Evolutionary conservation across 179 eudicot species (phyloP).

Genomic region (Patellifolia procumbens): DNA sequence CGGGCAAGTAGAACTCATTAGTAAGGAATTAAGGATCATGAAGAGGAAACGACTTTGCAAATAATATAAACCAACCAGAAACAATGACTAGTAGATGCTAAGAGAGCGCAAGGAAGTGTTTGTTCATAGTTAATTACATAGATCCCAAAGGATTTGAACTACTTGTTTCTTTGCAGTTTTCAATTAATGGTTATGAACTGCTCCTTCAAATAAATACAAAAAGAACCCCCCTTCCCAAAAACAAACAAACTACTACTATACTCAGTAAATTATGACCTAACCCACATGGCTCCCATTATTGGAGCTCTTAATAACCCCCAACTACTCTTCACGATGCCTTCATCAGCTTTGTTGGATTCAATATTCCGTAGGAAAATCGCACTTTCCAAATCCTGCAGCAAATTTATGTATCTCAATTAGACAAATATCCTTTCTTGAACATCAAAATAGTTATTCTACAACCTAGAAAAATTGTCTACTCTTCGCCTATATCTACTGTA

Average conservation of each 20-base stretch:
- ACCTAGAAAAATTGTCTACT: too few relatives aligned
- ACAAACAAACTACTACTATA: not conserved
- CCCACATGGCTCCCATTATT: constrained; percentile 9
- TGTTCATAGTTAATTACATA: constrained; percentile 14
- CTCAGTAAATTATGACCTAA: constrained; percentile 21
- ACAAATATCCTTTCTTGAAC: too few relatives aligned
- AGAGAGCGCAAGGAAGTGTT: not conserved
- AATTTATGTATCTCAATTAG: too few relatives aligned
- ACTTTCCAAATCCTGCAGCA: constrained; percentile 62
- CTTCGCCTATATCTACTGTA: too few relatives aligned
- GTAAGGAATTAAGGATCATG: too few relatives aligned
- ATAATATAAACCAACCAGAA: not conserved
- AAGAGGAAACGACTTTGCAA: not conserved
- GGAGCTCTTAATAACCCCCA: not conserved
- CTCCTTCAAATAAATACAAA: constrained; percentile 23
- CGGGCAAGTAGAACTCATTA: too few relatives aligned
- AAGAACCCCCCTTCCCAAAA: constrained; percentile 6
- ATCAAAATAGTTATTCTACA: too few relatives aligned
- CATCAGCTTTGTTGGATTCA: constrained; percentile 15
- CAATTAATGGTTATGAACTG: constrained; percentile 15
- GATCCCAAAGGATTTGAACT: not conserved
- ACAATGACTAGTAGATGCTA: not conserved
- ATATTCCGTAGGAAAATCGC: constrained; percentile 65
- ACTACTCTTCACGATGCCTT: constrained; percentile 1
- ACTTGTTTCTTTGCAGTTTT: not conserved